Evolutionary conservation across 176 grass and related monocot species (phyloP), one percentile per base, ranked within the genome.

Genomic region (Zoysia japonica): DNA sequence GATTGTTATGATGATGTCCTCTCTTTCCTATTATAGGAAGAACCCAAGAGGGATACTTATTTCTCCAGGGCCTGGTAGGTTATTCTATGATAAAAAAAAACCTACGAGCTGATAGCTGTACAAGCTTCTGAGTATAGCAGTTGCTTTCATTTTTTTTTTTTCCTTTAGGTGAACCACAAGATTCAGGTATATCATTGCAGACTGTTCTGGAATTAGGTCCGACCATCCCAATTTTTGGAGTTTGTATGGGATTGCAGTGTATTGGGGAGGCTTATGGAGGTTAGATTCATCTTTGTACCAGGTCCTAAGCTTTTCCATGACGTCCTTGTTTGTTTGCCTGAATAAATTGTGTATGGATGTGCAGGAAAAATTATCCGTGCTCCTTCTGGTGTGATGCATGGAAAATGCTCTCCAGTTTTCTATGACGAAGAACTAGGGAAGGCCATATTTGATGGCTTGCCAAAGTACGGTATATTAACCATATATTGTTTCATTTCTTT

Each of bases 231-330:
- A 84, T 99, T 62, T 99, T 99, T 74, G 96, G 96, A 68, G 92
- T 99, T 84, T 99, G 96, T 76, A 99, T 99, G 96, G 96, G 96
- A 64, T 83, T 99, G 82, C 96, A 99, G 55, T 99, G 96, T 64
- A 99, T 99, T 10, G 92, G 96, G 70, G 90, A 95, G 72, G 96
- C 96, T 38, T 99, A 93, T 88, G 96, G 96, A 92, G 96, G 96
- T 95, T 81, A 82, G 57, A 50, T 67, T 83, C 44, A 47, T 70
- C 44, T 74, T 61, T 47, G 38, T 61, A 11, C 37, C 28, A 60
- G 67, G 35, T 35, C 15, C 52, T 61, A 64, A 11, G 2, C 11
- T 4, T 28, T 68, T 47, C 56, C 11, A 57, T 76, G 17, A 45
- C 15, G 47, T 76, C 8, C 10, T 35, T 3, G 48, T 47, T 42